Percentiles rank a stretch among this genome's conserved stretches.
These are phyloP conservation scores for Beauveria scarabaeidicola DNA, from an alignment of 2,329 filamentous ascomycete species.

Conservation along the genomic window DNA sequence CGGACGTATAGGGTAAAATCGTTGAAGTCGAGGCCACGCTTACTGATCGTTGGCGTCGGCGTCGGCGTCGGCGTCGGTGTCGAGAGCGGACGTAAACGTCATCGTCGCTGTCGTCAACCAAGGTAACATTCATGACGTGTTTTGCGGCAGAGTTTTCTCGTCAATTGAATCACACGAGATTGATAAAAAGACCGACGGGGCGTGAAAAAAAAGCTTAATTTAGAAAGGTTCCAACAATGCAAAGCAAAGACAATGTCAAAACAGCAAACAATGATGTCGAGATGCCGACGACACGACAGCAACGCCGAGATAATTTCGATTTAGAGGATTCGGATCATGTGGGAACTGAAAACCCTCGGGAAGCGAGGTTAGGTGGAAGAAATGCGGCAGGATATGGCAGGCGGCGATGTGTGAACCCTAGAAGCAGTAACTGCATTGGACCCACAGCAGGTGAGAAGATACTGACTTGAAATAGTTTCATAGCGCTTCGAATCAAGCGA, in stretches of 20 bases:
- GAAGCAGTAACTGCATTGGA: neutral
- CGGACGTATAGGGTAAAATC: neutral
- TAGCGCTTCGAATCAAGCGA: neutral
- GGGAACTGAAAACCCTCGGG: neutral
- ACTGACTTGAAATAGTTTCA: neutral
- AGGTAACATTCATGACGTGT: neutral
- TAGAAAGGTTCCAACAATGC: neutral
- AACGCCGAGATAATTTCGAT: neutral
- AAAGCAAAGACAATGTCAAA: neutral
- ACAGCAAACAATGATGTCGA: neutral
- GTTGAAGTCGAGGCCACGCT: constrained; percentile 1
- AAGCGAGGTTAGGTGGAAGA: neutral
- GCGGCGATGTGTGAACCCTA: neutral
- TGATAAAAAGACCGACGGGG: too few species aligned
- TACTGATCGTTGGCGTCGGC: neutral
- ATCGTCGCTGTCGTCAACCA: neutral
- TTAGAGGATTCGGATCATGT: neutral
- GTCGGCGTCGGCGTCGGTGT: neutral
- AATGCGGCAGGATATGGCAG: neutral
- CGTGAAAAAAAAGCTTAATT: too few species aligned
- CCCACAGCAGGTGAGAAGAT: constrained; percentile 6
- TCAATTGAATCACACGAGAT: neutral
- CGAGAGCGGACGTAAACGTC: neutral
- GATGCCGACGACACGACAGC: neutral
- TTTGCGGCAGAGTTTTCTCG: too few species aligned